These are phyloP conservation scores for Posidonia oceanica DNA, from an alignment of 116 monocot genomes.

Conservation along the genomic window DNA sequence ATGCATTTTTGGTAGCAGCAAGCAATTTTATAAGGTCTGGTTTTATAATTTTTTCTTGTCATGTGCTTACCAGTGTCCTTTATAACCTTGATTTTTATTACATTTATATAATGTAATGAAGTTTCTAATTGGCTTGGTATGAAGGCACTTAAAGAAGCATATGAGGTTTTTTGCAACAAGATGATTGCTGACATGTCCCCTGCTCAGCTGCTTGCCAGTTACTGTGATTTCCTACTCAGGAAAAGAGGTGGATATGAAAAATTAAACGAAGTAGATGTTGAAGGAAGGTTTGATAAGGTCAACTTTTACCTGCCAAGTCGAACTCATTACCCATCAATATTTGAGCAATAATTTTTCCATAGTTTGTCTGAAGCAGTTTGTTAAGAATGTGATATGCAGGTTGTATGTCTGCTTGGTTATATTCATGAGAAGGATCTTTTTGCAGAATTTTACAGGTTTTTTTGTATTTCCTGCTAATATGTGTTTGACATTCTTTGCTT, in stretches of 20 bases:
- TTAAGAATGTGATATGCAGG: slow-evolving; percentile 24
- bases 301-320: no score
- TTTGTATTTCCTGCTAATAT: background rate
- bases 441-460: slow-evolving; percentile 79
- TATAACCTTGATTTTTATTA: no score
- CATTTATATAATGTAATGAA: no score
- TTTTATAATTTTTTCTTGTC: background rate
- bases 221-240: slow-evolving; percentile 29
- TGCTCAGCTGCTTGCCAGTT: slow-evolving; percentile 39
- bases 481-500: no score
- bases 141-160: slow-evolving; percentile 42
- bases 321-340: no score
- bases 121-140: background rate
- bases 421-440: slow-evolving; percentile 87
- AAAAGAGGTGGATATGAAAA: slow-evolving; percentile 43
- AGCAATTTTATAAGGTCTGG: slow-evolving; percentile 36
- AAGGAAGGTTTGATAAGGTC: slow-evolving; percentile 42
- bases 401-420: slow-evolving; percentile 74
- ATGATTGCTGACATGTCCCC: slow-evolving; percentile 27
- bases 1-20: slow-evolving; percentile 29
- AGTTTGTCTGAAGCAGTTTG: no score
- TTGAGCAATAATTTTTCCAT: no score
- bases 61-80: background rate
- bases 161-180: slow-evolving; percentile 45
- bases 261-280: slow-evolving; percentile 38